Evolutionary conservation across 208 protist genomes (phyloP).

Genomic region (Leishmania aethiopica): DNA sequence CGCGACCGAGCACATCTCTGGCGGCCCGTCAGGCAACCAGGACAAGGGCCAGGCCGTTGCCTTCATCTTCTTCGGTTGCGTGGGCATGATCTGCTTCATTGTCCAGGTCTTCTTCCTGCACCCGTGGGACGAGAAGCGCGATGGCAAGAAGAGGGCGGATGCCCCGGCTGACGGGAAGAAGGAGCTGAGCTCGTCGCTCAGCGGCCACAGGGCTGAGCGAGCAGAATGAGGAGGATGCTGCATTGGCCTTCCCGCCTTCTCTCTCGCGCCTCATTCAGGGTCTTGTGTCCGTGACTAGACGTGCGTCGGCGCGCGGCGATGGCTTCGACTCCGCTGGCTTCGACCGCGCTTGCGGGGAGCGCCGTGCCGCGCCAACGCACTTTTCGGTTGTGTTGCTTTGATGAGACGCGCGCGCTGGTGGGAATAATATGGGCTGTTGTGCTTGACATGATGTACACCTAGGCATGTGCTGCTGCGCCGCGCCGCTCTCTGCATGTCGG

Average conservation of each 20-base stretch:
- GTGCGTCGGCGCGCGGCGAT: background rate
- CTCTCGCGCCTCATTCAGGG: background rate
- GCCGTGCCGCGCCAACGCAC: background rate
- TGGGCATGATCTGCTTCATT: conserved; percentile 73
- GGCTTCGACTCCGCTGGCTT: background rate
- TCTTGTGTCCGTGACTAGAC: background rate
- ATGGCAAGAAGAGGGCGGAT: conserved; percentile 15
- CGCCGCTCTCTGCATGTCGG: background rate
- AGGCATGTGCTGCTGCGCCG: background rate
- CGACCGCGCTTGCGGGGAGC: background rate
- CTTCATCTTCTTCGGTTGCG: conserved; percentile 85
- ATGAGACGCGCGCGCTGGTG: background rate
- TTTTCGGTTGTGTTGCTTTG: background rate
- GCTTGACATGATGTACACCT: background rate
- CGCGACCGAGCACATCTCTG: conserved; percentile 74
- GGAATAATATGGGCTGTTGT: background rate
- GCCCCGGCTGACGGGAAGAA: background rate
- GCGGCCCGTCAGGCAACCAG: conserved; percentile 76
- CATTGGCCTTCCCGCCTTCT: background rate
- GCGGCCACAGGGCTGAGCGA: background rate
- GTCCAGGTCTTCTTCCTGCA: conserved; percentile 78
- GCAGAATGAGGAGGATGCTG: background rate
- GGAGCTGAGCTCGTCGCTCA: background rate
- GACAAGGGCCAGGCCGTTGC: conserved; percentile 87
- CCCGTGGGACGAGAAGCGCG: conserved; percentile 52